Conservation (phyloP, 805 yeast genomes). For the Suhomyces sp. region DNA sequence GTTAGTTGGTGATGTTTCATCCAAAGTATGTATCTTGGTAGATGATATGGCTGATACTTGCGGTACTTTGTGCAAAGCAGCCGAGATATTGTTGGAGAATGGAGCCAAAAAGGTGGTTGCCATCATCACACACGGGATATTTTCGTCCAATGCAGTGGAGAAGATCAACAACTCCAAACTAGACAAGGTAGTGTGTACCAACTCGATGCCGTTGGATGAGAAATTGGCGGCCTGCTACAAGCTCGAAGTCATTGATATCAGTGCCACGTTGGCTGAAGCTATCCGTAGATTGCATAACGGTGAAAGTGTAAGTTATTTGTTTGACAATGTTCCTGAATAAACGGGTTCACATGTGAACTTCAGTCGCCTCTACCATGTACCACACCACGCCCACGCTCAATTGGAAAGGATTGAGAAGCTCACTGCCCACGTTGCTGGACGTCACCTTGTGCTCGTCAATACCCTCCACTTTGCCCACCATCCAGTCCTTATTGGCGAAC, state of each 20-base stretch:
- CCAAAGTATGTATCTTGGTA: conserved; percentile 78
- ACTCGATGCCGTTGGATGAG: conserved; percentile 82
- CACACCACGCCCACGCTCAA: conserved; percentile 61
- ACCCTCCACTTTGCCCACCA: conserved; percentile 65
- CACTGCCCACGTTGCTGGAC: conserved; percentile 34
- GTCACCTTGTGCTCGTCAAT: conserved; percentile 56
- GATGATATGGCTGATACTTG: conserved; percentile 99
- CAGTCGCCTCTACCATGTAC: conserved; percentile 59
- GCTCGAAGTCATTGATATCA: conserved; percentile 78
- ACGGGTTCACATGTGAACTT: conserved; percentile 16
- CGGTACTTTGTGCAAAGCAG: conserved; percentile 94
- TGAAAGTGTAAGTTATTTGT: conserved; percentile 86
- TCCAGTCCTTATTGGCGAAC: conserved; percentile 65
- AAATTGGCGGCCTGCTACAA: conserved; percentile 59
- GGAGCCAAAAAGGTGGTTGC: conserved; percentile 88
- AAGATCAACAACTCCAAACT: conserved; percentile 67
- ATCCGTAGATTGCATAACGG: conserved; percentile 94
- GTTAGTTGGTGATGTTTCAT: conserved; percentile 87
- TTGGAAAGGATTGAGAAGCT: conserved; percentile 58
- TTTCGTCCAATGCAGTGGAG: conserved; percentile 78
- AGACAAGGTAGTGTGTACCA: conserved; percentile 80
- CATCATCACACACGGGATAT: conserved; percentile 92
- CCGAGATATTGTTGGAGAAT: conserved; percentile 75
- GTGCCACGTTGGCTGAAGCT: conserved; percentile 88
- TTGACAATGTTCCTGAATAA: conserved; percentile 52